phyloP scores from a whole-genome alignment of 305 asterid species.

The Ruellia speciosa region DNA sequence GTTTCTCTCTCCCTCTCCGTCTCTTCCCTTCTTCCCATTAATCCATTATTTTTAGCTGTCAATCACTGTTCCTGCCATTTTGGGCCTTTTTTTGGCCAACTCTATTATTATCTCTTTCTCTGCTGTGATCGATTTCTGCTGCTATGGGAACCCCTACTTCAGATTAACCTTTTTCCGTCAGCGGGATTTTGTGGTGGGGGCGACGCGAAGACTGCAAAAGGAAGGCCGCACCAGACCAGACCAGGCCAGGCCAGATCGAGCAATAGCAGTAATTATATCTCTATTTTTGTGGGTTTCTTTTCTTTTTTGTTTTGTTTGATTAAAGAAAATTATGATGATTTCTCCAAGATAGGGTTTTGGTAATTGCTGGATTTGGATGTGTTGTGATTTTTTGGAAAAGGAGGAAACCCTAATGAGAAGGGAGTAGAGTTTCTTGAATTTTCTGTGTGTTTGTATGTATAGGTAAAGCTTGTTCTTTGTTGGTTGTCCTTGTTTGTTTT shows the following conservation, averaged over 20 bases:
- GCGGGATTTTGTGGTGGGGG: not conserved
- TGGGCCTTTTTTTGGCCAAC: not conserved
- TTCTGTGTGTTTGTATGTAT: not conserved
- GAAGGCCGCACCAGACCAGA: no score
- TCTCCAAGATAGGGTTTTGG: not conserved
- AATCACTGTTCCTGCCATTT: not conserved
- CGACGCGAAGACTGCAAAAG: not conserved
- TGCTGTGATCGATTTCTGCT: not conserved
- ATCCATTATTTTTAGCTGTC: not conserved
- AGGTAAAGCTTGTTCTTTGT: not conserved
- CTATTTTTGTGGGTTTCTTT: no score
- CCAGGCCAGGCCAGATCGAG: not conserved
- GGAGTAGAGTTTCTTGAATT: not conserved
- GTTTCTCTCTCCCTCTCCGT: not conserved
- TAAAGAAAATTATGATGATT: no score
- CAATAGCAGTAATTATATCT: not conserved
- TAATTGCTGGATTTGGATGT: not conserved
- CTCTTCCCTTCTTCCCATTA: not conserved
- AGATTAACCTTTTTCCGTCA: not conserved
- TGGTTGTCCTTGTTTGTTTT: no score
- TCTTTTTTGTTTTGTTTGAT: no score
- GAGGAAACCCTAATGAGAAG: not conserved
- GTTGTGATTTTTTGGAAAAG: not conserved
- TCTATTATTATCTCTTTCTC: no score
- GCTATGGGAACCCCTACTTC: not conserved